Percentiles rank a stretch among this genome's conserved stretches.
Conservation (phyloP, 306 rosid species). For the Glycine tomentella region DNA sequence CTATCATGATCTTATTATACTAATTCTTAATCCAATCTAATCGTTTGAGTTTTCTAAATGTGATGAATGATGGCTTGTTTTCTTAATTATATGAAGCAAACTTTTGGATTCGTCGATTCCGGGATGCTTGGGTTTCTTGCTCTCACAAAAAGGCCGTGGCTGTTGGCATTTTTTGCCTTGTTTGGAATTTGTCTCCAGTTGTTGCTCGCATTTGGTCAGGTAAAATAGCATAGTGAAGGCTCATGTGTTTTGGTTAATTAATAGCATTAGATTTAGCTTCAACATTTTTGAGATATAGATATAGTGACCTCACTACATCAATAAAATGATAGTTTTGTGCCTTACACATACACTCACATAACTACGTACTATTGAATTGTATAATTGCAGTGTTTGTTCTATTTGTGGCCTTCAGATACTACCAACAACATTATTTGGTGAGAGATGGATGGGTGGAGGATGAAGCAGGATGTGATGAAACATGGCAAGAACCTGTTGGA, state of each 20-base stretch:
- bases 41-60: neutral
- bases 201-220: constrained; percentile 89
- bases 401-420: constrained; percentile 69
- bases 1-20: neutral
- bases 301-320: too few species aligned
- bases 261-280: too few species aligned
- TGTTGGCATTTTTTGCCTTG: constrained; percentile 55
- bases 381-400: constrained; percentile 72
- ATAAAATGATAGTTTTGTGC: neutral
- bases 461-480: constrained; percentile 49
- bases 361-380: neutral
- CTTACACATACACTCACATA: neutral
- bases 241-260: too few species aligned
- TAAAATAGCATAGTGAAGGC: constrained; percentile 16
- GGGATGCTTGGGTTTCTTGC: constrained; percentile 80
- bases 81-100: constrained; percentile 50
- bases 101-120: constrained; percentile 65
- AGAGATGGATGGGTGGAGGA: constrained; percentile 48
- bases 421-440: constrained; percentile 59
- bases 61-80: too few species aligned
- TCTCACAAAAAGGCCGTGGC: constrained; percentile 70
- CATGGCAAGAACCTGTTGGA: constrained; percentile 33
- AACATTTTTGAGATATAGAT: too few species aligned
- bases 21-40: neutral
- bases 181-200: constrained; percentile 73